Base-by-base conservation (phyloP, 2,329 filamentous ascomycete species). In the Bipolaris victoriae region DNA sequence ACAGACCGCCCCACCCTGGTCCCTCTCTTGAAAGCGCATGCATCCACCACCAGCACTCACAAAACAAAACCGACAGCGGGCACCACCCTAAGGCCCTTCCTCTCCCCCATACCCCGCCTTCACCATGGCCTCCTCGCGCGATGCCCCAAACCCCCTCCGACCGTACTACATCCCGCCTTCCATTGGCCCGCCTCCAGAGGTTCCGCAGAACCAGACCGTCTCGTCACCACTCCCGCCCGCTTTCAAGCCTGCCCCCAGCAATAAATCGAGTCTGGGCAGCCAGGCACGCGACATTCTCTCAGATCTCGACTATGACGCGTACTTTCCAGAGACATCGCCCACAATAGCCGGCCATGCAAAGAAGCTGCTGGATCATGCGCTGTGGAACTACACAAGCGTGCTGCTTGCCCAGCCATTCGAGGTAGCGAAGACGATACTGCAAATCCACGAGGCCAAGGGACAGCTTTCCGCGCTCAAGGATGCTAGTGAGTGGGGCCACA, bases 401-500 rank as follows among this genome's bases (percentile, higher is more conserved):
- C 78, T 98, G 70, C 88, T 97, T 74, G 90, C 92, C 52, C 95
- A 99, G 78, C 95, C 95, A 13, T 98, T 99, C 76, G 95, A 98
- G 81, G 93, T 97, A 56, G 92, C 94, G 71, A 98, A 97, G 83
- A 95, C 89, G 13, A 86, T 98, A 54, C 80, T 99, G 67, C 95
- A 99, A 78, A 87, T 92, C 49, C 86, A 86, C 62, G 78, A 85
- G 50, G 80, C 80, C 36, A 74, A 76, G 9, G 76, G 66, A 3
- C 71, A 74, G 54, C 57, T 72, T 15, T 65, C 66, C 1, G 62
- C 61, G 2, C 57, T 75, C 33, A 52, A 62, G 5, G 31, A 60
- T 10, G 60, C 64, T 13, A 61, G 57, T 16, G 67, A 70, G 15
- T 55, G 53, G 13, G 52, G 53, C 0, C 55, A 64, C 29, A 66